These are phyloP conservation scores for Colletotrichum spinosum DNA, from an alignment of 2,329 filamentous ascomycete species.

Conservation along the genomic window DNA sequence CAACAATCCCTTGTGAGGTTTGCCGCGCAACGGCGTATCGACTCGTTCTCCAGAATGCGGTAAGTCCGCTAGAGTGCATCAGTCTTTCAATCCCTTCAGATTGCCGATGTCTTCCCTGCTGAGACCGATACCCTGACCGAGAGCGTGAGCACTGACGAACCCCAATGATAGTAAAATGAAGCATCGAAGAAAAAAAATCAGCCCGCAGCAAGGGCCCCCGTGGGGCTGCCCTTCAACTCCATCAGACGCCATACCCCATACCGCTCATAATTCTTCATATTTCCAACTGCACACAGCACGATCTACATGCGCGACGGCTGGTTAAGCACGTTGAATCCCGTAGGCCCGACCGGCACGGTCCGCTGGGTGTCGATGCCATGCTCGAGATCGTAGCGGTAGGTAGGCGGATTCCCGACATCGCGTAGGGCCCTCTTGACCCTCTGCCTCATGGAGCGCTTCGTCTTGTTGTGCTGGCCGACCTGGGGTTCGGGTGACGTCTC, in stretches of 20 bases:
- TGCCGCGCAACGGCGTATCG: too few relatives aligned
- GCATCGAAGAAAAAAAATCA: neutral
- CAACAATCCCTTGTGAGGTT: too few relatives aligned
- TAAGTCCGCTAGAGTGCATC: too few relatives aligned
- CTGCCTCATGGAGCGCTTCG: constrained; percentile 26
- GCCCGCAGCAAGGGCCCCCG: constrained; percentile 7
- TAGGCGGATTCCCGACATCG: constrained; percentile 31
- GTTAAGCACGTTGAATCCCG: constrained; percentile 32
- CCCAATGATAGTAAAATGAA: too few relatives aligned
- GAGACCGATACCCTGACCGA: too few relatives aligned
- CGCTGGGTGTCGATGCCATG: constrained; percentile 21
- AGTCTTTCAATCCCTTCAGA: too few relatives aligned
- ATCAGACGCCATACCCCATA: constrained; percentile 21
- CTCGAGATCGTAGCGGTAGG: constrained; percentile 34
- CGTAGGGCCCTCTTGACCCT: constrained; percentile 28
- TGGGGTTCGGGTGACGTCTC: constrained; percentile 8
- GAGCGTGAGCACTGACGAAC: too few relatives aligned
- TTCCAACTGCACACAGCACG: neutral
- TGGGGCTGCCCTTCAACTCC: constrained; percentile 5
- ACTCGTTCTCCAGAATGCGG: too few relatives aligned
- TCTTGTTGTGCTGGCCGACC: neutral
- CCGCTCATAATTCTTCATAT: neutral
- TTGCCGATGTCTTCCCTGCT: too few relatives aligned
- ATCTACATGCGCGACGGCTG: constrained; percentile 27
- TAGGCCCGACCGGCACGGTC: constrained; percentile 25